These are phyloP conservation scores for Bipolaris zeicola DNA, from an alignment of 2,329 filamentous ascomycete species.

Conservation along the genomic window DNA sequence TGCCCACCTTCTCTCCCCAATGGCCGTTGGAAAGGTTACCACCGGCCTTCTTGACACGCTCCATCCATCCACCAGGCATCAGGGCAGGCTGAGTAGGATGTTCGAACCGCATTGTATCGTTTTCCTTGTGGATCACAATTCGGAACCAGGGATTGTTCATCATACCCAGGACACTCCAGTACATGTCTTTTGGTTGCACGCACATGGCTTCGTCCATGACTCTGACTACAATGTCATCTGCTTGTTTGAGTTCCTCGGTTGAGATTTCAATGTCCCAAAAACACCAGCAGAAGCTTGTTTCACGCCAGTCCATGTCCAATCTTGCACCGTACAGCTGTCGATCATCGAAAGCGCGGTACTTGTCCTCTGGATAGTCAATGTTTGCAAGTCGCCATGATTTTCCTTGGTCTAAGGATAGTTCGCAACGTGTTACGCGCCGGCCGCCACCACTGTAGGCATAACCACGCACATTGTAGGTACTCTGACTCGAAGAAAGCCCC, in stretches of 20 bases:
- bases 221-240: conserved; percentile 77
- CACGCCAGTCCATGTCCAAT: conserved; percentile 80
- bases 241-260: conserved; percentile 63
- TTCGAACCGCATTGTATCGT: conserved; percentile 71
- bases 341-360: conserved; percentile 70
- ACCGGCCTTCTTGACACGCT: conserved; percentile 80
- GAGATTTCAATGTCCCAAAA: conserved; percentile 81
- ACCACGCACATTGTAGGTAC: conserved; percentile 70
- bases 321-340: conserved; percentile 74
- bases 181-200: conserved; percentile 88
- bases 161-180: conserved; percentile 94
- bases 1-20: conserved; percentile 76
- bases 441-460: conserved; percentile 92
- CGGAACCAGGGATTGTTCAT: conserved; percentile 98
- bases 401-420: conserved; percentile 82
- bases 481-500: conserved; percentile 53
- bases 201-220: conserved; percentile 92
- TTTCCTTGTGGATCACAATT: conserved; percentile 74
- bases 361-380: conserved; percentile 83
- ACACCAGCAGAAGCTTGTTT: conserved; percentile 87
- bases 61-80: conserved; percentile 89
- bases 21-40: conserved; percentile 80
- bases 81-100: conserved; percentile 84
- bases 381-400: conserved; percentile 78
- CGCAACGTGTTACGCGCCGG: conserved; percentile 79